These are phyloP conservation scores for Colletotrichum magnum DNA, from an alignment of 2,329 filamentous ascomycete genomes.

Conservation along the genomic window DNA sequence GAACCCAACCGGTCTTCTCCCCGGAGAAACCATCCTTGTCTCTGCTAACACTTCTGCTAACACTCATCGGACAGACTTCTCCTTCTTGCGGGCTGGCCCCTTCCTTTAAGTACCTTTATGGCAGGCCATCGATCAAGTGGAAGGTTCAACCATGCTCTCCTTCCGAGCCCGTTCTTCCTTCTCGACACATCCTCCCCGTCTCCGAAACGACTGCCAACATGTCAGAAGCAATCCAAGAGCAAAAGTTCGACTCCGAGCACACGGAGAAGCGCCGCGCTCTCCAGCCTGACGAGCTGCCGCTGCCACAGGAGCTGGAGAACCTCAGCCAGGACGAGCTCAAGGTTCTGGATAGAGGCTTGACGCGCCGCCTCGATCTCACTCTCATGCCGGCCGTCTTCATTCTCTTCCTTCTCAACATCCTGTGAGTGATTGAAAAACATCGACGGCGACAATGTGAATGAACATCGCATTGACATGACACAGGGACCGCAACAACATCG, in stretches of 20 bases:
- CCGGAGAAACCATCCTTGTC: constrained; percentile 2
- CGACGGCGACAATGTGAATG: not conserved
- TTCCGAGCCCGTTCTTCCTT: not conserved
- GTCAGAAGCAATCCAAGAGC: constrained; percentile 19
- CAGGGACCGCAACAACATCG: constrained; percentile 49
- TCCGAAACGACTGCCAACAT: not conserved
- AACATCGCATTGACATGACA: not conserved
- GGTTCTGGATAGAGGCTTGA: constrained; percentile 9
- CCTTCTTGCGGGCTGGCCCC: too few relatives aligned
- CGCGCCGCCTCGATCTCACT: constrained; percentile 10
- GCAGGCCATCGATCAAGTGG: not conserved
- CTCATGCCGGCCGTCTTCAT: constrained; percentile 30
- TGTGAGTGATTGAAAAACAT: not conserved
- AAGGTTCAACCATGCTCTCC: not conserved
- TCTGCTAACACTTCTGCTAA: not conserved
- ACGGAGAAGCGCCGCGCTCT: constrained; percentile 22
- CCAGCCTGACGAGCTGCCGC: constrained; percentile 11
- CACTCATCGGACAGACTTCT: not conserved
- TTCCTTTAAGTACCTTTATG: too few relatives aligned
- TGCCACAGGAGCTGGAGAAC: constrained; percentile 13
- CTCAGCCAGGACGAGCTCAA: constrained; percentile 9
- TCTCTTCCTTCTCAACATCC: constrained; percentile 22
- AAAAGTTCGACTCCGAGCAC: constrained; percentile 24
- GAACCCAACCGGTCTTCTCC: constrained; percentile 22
- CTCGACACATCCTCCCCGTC: not conserved